phyloP scores from a whole-genome alignment of 2,329 filamentous ascomycete species.

The Nannizziopsis arthrosporioides region DNA sequence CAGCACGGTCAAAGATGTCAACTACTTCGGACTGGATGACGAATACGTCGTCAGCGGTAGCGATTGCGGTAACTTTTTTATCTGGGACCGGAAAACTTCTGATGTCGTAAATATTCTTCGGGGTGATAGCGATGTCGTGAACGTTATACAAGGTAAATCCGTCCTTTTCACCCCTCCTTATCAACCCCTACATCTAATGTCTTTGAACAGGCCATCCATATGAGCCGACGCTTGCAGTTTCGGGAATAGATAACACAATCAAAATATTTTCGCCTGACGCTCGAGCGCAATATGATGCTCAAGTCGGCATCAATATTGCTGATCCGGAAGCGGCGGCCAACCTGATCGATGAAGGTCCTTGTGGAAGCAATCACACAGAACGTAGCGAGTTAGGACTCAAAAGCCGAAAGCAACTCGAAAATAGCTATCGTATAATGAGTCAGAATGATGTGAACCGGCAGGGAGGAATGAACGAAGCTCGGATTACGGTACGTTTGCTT shows the following conservation, averaged over 20 bases:
- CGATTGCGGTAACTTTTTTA: constrained; percentile 56
- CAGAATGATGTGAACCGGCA: constrained; percentile 51
- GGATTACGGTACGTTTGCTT: constrained; percentile 41
- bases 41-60: constrained; percentile 58
- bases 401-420: constrained; percentile 48
- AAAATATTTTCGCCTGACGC: constrained; percentile 56
- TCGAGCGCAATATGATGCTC: constrained; percentile 46
- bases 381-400: constrained; percentile 35
- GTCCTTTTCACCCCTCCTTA: neutral
- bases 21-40: constrained; percentile 55
- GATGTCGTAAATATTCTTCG: constrained; percentile 53
- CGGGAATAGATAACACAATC: constrained; percentile 56
- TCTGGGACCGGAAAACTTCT: constrained; percentile 54
- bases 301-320: constrained; percentile 47
- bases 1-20: constrained; percentile 57
- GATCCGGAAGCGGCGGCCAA: constrained; percentile 35
- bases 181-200: neutral
- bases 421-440: constrained; percentile 50
- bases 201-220: constrained; percentile 47
- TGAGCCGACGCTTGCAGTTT: constrained; percentile 54
- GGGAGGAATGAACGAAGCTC: constrained; percentile 47
- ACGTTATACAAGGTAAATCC: constrained; percentile 49
- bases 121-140: constrained; percentile 58
- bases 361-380: constrained; percentile 20
- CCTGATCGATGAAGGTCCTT: constrained; percentile 20